These are phyloP conservation scores for Beta corolliflora DNA, from an alignment of 179 eudicot genomes.

Conservation along the genomic window DNA sequence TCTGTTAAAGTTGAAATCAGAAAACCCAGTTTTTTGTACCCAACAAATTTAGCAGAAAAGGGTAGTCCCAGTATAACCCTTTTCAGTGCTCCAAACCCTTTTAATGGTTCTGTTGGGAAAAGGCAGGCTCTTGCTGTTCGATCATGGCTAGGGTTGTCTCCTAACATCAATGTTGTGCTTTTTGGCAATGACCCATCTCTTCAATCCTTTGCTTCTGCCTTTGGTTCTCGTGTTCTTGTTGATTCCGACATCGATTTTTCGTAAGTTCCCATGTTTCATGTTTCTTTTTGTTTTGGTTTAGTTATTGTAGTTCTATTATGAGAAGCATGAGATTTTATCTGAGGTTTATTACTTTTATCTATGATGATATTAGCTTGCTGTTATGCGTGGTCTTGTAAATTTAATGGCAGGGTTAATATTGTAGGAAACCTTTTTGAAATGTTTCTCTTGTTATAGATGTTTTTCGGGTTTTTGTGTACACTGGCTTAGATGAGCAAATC, in stretches of 20 bases:
- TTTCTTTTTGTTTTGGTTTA: neutral
- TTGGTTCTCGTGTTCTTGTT: slow-evolving; percentile 67
- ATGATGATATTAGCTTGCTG: neutral
- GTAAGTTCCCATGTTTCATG: slow-evolving; percentile 47
- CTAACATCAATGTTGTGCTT: slow-evolving; percentile 64
- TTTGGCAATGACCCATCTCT: slow-evolving; percentile 72
- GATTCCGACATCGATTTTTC: slow-evolving; percentile 82
- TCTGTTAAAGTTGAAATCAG: slow-evolving; percentile 43
- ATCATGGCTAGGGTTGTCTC: slow-evolving; percentile 94
- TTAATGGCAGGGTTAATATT: neutral
- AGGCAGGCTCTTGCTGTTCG: slow-evolving; percentile 72
- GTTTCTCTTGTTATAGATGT: neutral
- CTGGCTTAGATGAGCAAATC: neutral
- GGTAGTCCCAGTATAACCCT: slow-evolving; percentile 55
- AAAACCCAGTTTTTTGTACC: slow-evolving; percentile 28
- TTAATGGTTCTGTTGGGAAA: slow-evolving; percentile 49
- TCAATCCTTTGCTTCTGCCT: slow-evolving; percentile 52
- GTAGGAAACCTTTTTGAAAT: neutral
- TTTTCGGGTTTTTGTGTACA: neutral
- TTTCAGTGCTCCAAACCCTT: slow-evolving; percentile 61
- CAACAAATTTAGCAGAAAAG: slow-evolving; percentile 19
- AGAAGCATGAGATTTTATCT: neutral
- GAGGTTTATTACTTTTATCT: neutral
- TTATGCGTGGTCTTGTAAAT: neutral
- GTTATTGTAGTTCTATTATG: too few relatives aligned